Base-by-base conservation (phyloP, 2,329 filamentous ascomycete genomes). In the Cladosporium cucumerinum region DNA sequence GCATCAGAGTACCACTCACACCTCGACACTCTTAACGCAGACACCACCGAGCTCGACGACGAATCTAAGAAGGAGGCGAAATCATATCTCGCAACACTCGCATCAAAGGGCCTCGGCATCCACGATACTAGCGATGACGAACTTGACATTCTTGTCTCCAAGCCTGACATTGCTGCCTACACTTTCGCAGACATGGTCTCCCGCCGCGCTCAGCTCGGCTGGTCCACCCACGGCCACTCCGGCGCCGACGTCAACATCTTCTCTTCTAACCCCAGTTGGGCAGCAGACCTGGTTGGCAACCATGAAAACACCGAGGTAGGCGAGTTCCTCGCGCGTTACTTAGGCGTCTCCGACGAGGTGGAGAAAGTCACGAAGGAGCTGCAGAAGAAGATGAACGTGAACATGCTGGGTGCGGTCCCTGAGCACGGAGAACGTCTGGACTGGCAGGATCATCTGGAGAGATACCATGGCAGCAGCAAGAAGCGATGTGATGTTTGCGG, bases 241-340 rank as follows among this genome's bases (percentile, higher is more conserved):
- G 95, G 89, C 60, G 93, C 95, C 8, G 95, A 99, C 75, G 95
- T 99, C 57, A 99, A 99, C 77, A 92, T 99, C 70, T 99, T 98
- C 79, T 89, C 91, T 61, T 93, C 90, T 0, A 88, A 91, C 3
- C 83, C 86, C 0, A 83, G 85, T 43, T 79, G 81, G 32, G 86
- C 88, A 0, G 83, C 85, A 51, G 82, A 84, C 16, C 82, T 97
- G 7, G 81, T 86, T 3, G 94, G 94, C 8, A 98, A 98, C 76
- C 89, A 96, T 63, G 95, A 99, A 81, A 99, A 99, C 75, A 98
- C 89, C 0, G 93, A 98, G 28, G 85, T 99, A 0, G 95, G 95
- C 36, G 81, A 85, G 52, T 99, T 97, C 76, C 79, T 99, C 65
- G 82, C 87, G 8, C 81, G 87, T 10, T 99, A 95, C 73, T 84